Conservation (phyloP, 106 monocot species). For the Acorus calamus region DNA sequence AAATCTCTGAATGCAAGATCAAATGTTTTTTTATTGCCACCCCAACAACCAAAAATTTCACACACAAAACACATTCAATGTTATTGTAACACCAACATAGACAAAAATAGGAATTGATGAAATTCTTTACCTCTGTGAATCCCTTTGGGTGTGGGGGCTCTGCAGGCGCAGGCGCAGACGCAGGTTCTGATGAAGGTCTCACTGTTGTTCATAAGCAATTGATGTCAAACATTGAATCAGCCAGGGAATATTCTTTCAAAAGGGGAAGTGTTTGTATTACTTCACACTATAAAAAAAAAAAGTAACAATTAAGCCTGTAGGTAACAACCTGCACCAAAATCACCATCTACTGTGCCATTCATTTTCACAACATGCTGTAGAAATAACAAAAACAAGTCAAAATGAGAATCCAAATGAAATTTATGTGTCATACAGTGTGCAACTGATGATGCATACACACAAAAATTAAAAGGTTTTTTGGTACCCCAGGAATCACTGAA, state of each 20-base stretch:
- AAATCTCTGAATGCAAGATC: neutral
- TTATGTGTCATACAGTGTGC: neutral
- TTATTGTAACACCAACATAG: neutral
- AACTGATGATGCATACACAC: neutral
- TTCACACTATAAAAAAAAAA: neutral
- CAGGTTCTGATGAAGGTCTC: constrained; percentile 41
- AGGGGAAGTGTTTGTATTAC: neutral
- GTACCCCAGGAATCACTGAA: constrained; percentile 10
- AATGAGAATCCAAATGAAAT: neutral
- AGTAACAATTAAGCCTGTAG: neutral
- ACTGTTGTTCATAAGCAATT: constrained; percentile 23
- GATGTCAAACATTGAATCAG: neutral
- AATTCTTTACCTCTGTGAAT: constrained; percentile 42
- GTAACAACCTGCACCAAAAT: constrained; percentile 32
- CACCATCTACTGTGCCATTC: constrained; percentile 26
- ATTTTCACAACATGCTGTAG: constrained; percentile 39
- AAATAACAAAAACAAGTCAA: constrained; percentile 4
- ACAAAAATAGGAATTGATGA: neutral
- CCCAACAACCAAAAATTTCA: neutral
- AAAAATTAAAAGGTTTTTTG: neutral
- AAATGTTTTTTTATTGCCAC: neutral
- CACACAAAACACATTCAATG: neutral
- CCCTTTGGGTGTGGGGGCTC: constrained; percentile 42
- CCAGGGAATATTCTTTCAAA: neutral
- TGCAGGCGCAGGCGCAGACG: constrained; percentile 22